Evolutionary conservation across 805 yeast species (phyloP).

Genomic region (Starmerella powellii): DNA sequence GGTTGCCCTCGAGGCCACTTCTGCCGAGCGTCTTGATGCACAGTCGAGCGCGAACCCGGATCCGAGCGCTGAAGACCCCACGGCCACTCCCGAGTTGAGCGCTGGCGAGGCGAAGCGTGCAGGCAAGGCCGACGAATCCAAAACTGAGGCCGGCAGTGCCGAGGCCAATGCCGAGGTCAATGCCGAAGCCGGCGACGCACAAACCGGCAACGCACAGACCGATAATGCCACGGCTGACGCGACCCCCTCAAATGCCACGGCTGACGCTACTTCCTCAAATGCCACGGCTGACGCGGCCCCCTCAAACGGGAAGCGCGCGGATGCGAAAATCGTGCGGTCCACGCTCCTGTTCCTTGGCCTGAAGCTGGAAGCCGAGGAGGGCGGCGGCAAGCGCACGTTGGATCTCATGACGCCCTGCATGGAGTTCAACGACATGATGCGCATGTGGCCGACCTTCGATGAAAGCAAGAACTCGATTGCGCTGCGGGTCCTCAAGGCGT

Average conservation of each 20-base stretch:
- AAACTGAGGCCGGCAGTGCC: slow-evolving; percentile 7
- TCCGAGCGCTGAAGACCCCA: too few species aligned
- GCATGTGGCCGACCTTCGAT: slow-evolving; percentile 56
- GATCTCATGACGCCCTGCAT: slow-evolving; percentile 84
- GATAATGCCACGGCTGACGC: too few species aligned
- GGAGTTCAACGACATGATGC: slow-evolving; percentile 73
- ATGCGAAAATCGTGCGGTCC: slow-evolving; percentile 26
- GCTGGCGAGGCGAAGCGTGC: not conserved
- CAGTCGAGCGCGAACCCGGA: not conserved
- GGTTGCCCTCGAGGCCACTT: slow-evolving; percentile 26
- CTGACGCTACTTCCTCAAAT: too few species aligned
- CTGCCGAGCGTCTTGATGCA: slow-evolving; percentile 18
- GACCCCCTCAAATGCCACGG: too few species aligned
- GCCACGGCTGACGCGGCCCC: not conserved
- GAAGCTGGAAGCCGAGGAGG: slow-evolving; percentile 36
- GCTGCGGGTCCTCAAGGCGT: slow-evolving; percentile 55
- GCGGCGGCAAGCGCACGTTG: slow-evolving; percentile 28
- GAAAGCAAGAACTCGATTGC: slow-evolving; percentile 47
- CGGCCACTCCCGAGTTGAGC: too few species aligned
- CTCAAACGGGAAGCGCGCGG: not conserved
- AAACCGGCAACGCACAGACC: too few species aligned
- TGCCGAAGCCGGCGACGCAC: slow-evolving; percentile 13
- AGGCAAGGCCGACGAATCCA: slow-evolving; percentile 16
- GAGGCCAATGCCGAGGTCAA: slow-evolving; percentile 5
- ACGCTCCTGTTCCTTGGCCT: slow-evolving; percentile 76